Evolutionary conservation across 1,284 basidiomycete species (phyloP).

Genomic region (Ustilago curta): DNA sequence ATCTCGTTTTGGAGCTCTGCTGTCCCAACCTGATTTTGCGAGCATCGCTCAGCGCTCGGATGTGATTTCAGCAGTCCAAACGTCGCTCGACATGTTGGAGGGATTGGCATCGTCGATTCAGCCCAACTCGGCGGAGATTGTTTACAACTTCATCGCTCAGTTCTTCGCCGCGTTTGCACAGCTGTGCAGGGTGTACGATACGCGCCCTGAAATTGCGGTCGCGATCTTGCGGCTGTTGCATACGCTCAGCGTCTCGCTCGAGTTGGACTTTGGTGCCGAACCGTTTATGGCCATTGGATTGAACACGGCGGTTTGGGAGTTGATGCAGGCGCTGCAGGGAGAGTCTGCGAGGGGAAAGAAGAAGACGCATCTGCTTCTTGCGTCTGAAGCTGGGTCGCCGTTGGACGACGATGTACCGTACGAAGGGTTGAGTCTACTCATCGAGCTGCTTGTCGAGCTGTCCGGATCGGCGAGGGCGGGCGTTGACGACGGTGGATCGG

Average conservation of each 20-base stretch:
- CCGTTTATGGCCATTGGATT: constrained; percentile 41
- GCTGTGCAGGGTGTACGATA: constrained; percentile 44
- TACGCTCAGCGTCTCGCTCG: constrained; percentile 42
- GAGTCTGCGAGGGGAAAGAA: constrained; percentile 21
- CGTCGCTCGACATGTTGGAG: constrained; percentile 59
- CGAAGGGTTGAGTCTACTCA: constrained; percentile 49
- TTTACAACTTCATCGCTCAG: constrained; percentile 51
- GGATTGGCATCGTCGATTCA: constrained; percentile 52
- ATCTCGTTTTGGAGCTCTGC: constrained; percentile 40
- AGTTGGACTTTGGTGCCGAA: constrained; percentile 46
- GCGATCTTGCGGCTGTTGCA: constrained; percentile 38
- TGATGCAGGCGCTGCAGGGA: constrained; percentile 42
- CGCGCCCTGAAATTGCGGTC: constrained; percentile 46
- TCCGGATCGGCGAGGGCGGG: constrained; percentile 35
- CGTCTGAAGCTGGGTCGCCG: constrained; percentile 27
- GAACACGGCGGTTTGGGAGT: constrained; percentile 36
- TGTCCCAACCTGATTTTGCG: constrained; percentile 46
- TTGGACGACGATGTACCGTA: constrained; percentile 58
- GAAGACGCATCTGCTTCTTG: constrained; percentile 39
- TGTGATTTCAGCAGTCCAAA: constrained; percentile 51
- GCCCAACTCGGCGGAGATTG: constrained; percentile 50
- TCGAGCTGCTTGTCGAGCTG: constrained; percentile 49
- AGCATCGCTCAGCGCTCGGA: constrained; percentile 49
- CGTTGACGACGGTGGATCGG: constrained; percentile 38
- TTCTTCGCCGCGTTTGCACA: constrained; percentile 52